Base-by-base conservation (phyloP, 23 red algal species). In the Pyropia yezoensis region DNA sequence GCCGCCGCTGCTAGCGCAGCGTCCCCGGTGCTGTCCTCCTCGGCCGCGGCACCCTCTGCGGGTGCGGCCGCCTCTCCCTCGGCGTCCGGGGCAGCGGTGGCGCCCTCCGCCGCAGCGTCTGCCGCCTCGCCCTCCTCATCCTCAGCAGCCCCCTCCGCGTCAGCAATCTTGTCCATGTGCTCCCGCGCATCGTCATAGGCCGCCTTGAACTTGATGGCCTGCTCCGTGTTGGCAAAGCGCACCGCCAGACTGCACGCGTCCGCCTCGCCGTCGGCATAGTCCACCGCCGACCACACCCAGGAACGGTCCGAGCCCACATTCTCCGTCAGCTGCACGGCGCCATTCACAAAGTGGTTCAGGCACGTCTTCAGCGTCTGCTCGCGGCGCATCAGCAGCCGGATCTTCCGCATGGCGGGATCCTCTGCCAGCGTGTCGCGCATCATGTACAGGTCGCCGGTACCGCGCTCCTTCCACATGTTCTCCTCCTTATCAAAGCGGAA, bases 341-440 rank as follows among this genome's bases (percentile, higher is more conserved):
- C 67, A 27, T 89, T 79, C 57, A 96, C 70, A 66, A 75, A 96
- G 57, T 96, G 92, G 34, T 96, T 96, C 24, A 88, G 67, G 51
- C 92, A 96, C 18, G 90, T 96, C 58, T 96, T 96, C 50, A 96
- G 87, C 27, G 92, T 96, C 69, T 96, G 78, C 56, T 96, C 83
- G 50, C 92, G 73, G 16, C 92, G 92, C 92, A 96, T 96, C 19
- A 96, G 75, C 32, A 96, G 54, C 69, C 92, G 85, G 27, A 96
- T 80, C 72, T 87, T 84, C 49, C 77, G 62, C 39, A 57, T 90
- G 19, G 80, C 71, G 11, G 39, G 39, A 8, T 47, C 39, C 39
- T 47, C 11, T 47, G 39, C 39, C 39, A 47, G 39, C 62, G 63
- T 82, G 69, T 96, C 85, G 70, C 77, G 55, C 50, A 96, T 68